Percentiles rank a stretch among this genome's conserved stretches.
phyloP scores from a whole-genome alignment of 768 basidiomycete species.

The Mycena vulgaris region DNA sequence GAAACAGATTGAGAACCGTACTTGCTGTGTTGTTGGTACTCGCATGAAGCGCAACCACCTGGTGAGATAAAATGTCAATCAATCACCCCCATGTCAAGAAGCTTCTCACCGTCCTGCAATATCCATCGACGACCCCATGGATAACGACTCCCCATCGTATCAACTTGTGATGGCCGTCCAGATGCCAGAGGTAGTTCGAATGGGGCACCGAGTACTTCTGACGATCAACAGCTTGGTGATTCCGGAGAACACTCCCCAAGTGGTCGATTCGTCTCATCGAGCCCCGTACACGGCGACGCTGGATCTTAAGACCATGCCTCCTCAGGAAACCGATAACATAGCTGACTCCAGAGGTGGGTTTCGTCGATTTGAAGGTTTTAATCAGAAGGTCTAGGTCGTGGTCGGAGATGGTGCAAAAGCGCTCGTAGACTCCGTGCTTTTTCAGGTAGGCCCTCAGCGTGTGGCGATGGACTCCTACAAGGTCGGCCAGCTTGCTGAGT shows the following conservation, averaged over 20 bases:
- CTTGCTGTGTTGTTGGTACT: background rate
- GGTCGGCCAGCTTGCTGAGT: slow-evolving; percentile 23
- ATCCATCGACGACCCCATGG: background rate
- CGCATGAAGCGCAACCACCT: background rate
- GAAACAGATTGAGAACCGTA: background rate
- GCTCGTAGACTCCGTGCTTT: slow-evolving; percentile 18
- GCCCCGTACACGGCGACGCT: slow-evolving; percentile 21
- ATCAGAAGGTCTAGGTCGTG: slow-evolving; percentile 37
- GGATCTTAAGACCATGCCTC: slow-evolving; percentile 34
- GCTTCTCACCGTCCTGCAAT: background rate
- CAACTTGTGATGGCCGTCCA: background rate
- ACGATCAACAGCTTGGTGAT: background rate
- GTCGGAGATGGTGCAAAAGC: slow-evolving; percentile 36
- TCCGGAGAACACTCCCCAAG: background rate
- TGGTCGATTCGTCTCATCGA: slow-evolving; percentile 31
- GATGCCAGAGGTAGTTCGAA: slow-evolving; percentile 5
- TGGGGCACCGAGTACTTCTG: background rate
- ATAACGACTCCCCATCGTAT: background rate
- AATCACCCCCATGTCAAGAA: background rate
- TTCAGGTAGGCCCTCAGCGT: slow-evolving; percentile 36
- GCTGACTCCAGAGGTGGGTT: slow-evolving; percentile 37
- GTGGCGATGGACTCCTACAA: slow-evolving; percentile 32
- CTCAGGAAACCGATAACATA: slow-evolving; percentile 39
- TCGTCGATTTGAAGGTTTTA: slow-evolving; percentile 11
- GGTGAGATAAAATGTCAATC: background rate